A percentile compares a stretch with the other conserved stretches of the same genome.
phyloP scores from a whole-genome alignment of 2,329 filamentous ascomycete genomes.

The Colletotrichum ledebouriae region DNA sequence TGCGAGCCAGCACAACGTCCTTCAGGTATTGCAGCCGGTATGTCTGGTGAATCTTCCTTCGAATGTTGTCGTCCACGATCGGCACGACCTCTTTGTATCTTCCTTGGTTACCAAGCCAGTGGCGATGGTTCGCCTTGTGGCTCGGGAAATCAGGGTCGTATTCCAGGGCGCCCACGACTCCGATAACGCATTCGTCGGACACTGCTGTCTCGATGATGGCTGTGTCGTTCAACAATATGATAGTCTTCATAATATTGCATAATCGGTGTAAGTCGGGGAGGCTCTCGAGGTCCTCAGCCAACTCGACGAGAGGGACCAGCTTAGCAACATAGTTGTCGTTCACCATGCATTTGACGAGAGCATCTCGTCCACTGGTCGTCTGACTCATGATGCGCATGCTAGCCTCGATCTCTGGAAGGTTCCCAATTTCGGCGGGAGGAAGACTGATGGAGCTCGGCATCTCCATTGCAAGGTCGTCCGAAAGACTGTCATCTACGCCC shows the following conservation, averaged over 20 bases:
- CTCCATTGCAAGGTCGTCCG: constrained; percentile 87
- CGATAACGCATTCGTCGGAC: constrained; percentile 87
- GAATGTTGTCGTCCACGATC: constrained; percentile 85
- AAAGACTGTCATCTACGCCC: constrained; percentile 81
- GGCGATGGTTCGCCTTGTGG: constrained; percentile 96
- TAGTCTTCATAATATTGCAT: constrained; percentile 97
- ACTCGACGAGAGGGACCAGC: constrained; percentile 85
- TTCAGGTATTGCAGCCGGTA: constrained; percentile 97
- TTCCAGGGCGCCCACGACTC: constrained; percentile 94
- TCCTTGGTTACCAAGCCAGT: constrained; percentile 89
- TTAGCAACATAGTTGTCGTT: constrained; percentile 88
- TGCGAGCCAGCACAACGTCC: constrained; percentile 96
- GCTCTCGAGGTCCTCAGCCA: constrained; percentile 93
- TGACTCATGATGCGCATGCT: constrained; percentile 84
- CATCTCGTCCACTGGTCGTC: constrained; percentile 83
- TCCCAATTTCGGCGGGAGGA: constrained; percentile 83
- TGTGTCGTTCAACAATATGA: constrained; percentile 95
- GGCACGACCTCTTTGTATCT: constrained; percentile 96
- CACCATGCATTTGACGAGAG: constrained; percentile 88
- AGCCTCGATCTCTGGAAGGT: constrained; percentile 86
- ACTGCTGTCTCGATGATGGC: constrained; percentile 95
- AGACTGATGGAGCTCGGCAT: constrained; percentile 78
- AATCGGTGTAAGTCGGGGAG: constrained; percentile 87
- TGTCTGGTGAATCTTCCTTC: constrained; percentile 94
- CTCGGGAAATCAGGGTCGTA: constrained; percentile 98